Percentiles rank a stretch among this genome's conserved stretches.
Conservation (phyloP, 257 asterid genomes). For the Ilex aquifolium region DNA sequence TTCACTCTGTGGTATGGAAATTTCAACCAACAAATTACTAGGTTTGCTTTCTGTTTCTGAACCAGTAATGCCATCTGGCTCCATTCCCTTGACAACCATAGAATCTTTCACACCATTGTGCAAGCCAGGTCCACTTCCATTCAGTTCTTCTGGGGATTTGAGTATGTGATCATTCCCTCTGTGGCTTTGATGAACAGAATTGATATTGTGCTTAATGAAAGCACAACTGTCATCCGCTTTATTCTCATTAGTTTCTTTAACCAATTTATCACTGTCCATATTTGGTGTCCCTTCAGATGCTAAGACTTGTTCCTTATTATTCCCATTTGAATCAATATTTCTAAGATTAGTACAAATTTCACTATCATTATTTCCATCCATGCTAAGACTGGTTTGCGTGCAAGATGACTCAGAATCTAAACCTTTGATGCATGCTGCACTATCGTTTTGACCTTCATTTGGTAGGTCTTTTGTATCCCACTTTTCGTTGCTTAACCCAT, state of each 20-base stretch:
- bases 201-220: conserved; percentile 23
- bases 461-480: conserved; percentile 25
- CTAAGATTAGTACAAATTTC: conserved; percentile 29
- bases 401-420: conserved; percentile 62
- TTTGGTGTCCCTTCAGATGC: conserved; percentile 21
- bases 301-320: conserved; percentile 22
- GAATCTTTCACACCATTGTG: conserved; percentile 32
- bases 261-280: conserved; percentile 28
- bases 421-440: conserved; percentile 28
- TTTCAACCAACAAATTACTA: background rate
- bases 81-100: conserved; percentile 24
- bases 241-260: conserved; percentile 34
- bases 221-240: conserved; percentile 32
- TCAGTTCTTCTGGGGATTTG: conserved; percentile 29
- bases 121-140: conserved; percentile 29
- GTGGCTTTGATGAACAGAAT: conserved; percentile 34
- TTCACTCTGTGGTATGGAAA: background rate
- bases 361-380: conserved; percentile 37
- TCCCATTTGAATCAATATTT: conserved; percentile 33
- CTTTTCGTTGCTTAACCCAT: conserved; percentile 34
- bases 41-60: conserved; percentile 38
- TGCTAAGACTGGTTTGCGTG: conserved; percentile 32
- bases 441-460: conserved; percentile 27
- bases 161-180: conserved; percentile 30
- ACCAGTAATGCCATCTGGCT: conserved; percentile 24